Percentiles rank a stretch among this genome's conserved stretches.
phyloP scores from a whole-genome alignment of 768 basidiomycete species.

The Boletus sp. region DNA sequence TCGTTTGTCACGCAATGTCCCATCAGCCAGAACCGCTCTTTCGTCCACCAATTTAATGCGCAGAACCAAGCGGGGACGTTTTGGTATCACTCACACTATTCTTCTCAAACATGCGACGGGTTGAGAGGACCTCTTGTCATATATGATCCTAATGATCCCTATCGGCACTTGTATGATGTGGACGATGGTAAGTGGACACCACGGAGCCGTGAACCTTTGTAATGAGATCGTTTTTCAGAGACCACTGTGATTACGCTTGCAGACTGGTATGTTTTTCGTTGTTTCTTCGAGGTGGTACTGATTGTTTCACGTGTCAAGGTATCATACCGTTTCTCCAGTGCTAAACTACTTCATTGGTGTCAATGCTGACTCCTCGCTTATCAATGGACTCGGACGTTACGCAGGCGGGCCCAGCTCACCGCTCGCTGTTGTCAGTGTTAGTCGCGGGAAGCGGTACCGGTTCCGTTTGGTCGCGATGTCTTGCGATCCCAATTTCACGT shows the following conservation, averaged over 20 bases:
- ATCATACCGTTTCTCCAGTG: slow-evolving; percentile 18
- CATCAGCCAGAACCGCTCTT: slow-evolving; percentile 23
- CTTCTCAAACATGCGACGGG: slow-evolving; percentile 41
- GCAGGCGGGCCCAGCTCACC: slow-evolving; percentile 34
- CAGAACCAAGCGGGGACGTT: slow-evolving; percentile 27
- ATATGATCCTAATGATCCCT: slow-evolving; percentile 42
- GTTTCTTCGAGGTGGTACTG: not conserved
- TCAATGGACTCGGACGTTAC: slow-evolving; percentile 32
- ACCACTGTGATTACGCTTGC: slow-evolving; percentile 25
- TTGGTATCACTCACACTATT: slow-evolving; percentile 38
- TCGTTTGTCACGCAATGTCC: slow-evolving; percentile 37
- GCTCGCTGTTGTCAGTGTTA: slow-evolving; percentile 39
- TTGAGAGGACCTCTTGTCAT: slow-evolving; percentile 39
- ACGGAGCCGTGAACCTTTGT: not conserved
- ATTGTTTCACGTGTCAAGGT: slow-evolving; percentile 13
- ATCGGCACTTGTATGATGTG: slow-evolving; percentile 38
- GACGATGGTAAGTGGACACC: slow-evolving; percentile 36
- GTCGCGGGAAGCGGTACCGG: slow-evolving; percentile 41
- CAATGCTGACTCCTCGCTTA: slow-evolving; percentile 23
- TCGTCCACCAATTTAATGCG: slow-evolving; percentile 12
- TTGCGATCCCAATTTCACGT: slow-evolving; percentile 41
- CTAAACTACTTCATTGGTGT: slow-evolving; percentile 17
- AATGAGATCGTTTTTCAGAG: slow-evolving; percentile 10
- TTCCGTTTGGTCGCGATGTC: slow-evolving; percentile 46
- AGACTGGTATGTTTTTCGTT: slow-evolving; percentile 19